Evolutionary conservation across 495 filamentous ascomycete species (phyloP), one percentile per base, ranked within the genome.

Genomic region (Ramalina intermedia): DNA sequence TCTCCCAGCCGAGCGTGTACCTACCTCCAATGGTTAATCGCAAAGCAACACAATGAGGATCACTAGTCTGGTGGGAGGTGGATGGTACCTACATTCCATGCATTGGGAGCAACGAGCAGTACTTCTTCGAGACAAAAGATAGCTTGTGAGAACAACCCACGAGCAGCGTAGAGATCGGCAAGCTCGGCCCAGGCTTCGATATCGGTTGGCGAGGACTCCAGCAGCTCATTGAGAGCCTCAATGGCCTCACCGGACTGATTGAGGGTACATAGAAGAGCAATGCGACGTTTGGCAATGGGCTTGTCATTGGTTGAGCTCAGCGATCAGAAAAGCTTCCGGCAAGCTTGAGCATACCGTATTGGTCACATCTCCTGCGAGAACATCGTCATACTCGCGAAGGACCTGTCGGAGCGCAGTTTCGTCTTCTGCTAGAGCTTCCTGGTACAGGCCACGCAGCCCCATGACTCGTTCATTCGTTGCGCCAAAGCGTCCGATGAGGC

Each of bases 141-240:
- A 33, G 89, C 87, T 61, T 95, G 90, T 18, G 75, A 62, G 55
- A 82, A 84, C 57, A 86, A 64, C 6, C 83, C 84, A 57, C 87
- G 82, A 1, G 71, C 66, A 41, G 87, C 67, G 62, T 98, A 96
- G 29, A 96, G 64, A 55, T 90, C 84, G 29, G 85, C 74, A 55
- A 98, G 71, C 68, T 98, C 91, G 46, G 86, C 80, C 91, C 91
- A 98, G 16, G 86, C 81, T 63, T 98, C 91, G 11, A 82, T 81
- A 68, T 96, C 93, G 7, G 85, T 95, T 5, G 91, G 90, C 9
- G 83, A 82, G 49, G 81, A 76, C 51, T 88, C 80, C 38, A 98
- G 72, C 26, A 96, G 69, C 49, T 80, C 70, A 51, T 80, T 76
- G 38, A 96, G 66, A 37, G 78, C 76, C 45, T 78, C 69, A 41